phyloP scores from a whole-genome alignment of 352 stramenopile genomes.

The Phytopythium montanum region DNA sequence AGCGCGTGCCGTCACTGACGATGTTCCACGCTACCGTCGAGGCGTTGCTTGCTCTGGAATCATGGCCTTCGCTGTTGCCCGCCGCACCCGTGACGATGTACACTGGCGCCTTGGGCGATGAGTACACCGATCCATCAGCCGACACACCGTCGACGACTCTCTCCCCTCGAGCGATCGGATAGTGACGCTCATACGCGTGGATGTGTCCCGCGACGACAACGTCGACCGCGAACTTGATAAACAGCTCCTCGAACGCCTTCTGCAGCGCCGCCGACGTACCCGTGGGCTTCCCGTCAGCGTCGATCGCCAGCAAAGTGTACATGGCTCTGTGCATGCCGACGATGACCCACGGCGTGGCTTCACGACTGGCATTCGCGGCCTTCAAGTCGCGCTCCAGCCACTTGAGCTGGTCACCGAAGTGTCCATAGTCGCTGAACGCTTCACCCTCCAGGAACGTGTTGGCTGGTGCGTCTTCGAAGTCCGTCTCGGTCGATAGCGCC shows the following conservation, averaged over 20 bases:
- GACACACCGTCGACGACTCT: constrained; percentile 40
- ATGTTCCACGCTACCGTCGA: constrained; percentile 28
- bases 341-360: constrained; percentile 55
- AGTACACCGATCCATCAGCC: constrained; percentile 30
- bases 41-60: constrained; percentile 15
- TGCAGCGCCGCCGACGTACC: constrained; percentile 27
- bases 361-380: constrained; percentile 32
- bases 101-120: constrained; percentile 41
- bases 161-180: constrained; percentile 44
- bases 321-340: constrained; percentile 62
- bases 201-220: constrained; percentile 82
- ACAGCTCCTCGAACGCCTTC: constrained; percentile 71
- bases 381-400: constrained; percentile 48
- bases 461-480: constrained; percentile 23
- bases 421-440: constrained; percentile 21
- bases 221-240: constrained; percentile 86
- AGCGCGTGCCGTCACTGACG: constrained; percentile 27
- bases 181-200: constrained; percentile 82
- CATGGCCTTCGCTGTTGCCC: constrained; percentile 29
- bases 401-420: constrained; percentile 34
- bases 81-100: constrained; percentile 38
- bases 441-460: constrained; percentile 26
- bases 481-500: constrained; percentile 65
- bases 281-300: not conserved
- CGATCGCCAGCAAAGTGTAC: constrained; percentile 23